Conservation (phyloP, 2,329 filamentous ascomycete genomes). For the Emericellopsis cladophorae region DNA sequence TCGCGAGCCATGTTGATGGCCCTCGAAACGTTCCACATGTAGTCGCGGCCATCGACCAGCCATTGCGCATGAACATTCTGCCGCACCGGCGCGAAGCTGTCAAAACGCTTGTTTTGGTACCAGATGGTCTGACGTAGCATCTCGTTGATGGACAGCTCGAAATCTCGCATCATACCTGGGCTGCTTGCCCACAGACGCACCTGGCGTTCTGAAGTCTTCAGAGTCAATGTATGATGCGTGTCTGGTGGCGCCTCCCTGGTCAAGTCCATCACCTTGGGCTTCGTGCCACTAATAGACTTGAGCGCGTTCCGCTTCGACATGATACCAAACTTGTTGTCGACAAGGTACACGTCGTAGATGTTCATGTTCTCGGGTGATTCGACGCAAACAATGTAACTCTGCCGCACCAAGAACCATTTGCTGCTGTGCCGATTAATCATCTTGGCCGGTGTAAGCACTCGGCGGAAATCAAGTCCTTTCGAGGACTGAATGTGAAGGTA, state of each 20-base stretch:
- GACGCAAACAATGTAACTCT: constrained; percentile 97
- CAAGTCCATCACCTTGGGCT: constrained; percentile 33
- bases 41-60: constrained; percentile 92
- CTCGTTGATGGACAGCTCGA: constrained; percentile 80
- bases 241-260: constrained; percentile 20
- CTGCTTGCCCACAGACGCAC: constrained; percentile 85
- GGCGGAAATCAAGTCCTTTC: constrained; percentile 77
- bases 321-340: constrained; percentile 77
- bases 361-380: constrained; percentile 98
- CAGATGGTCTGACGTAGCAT: constrained; percentile 78
- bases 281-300: constrained; percentile 41
- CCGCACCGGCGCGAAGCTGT: constrained; percentile 85
- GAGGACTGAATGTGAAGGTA: constrained; percentile 84
- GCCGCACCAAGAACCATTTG: constrained; percentile 96
- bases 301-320: constrained; percentile 56
- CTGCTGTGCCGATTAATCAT: constrained; percentile 74
- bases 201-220: constrained; percentile 87
- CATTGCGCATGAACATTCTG: constrained; percentile 83
- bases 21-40: constrained; percentile 98
- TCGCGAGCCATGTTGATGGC: constrained; percentile 96
- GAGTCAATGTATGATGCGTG: constrained; percentile 73
- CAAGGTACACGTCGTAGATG: constrained; percentile 96
- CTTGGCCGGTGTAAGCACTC: constrained; percentile 64
- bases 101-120: constrained; percentile 74
- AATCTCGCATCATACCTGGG: constrained; percentile 79